Conservation (phyloP, 257 asterid genomes). For the Leonotis leonurus region DNA sequence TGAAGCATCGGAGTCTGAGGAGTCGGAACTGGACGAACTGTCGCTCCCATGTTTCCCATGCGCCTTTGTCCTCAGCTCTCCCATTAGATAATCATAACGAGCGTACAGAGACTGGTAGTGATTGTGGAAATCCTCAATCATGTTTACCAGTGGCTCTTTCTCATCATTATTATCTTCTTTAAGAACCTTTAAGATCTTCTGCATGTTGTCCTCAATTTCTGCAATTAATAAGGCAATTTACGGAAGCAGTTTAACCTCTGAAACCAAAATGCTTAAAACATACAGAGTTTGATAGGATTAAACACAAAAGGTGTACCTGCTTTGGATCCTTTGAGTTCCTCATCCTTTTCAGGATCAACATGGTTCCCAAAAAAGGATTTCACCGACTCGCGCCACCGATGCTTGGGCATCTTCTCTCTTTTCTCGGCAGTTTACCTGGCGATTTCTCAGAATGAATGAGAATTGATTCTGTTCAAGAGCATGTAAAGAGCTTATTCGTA, state of each 20-base stretch:
- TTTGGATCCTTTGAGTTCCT: conserved; percentile 62
- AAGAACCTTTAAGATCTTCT: conserved; percentile 52
- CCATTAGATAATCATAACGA: conserved; percentile 74
- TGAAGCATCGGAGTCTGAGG: conserved; percentile 64
- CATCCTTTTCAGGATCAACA: conserved; percentile 54
- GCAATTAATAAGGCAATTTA: conserved; percentile 30
- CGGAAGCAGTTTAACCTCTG: no score
- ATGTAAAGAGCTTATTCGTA: no score
- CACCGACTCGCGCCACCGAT: conserved; percentile 35
- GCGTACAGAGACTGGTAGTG: conserved; percentile 61
- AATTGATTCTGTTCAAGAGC: background rate
- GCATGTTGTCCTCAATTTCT: conserved; percentile 69
- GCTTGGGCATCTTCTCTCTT: conserved; percentile 51
- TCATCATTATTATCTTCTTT: conserved; percentile 44
- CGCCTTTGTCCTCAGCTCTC: conserved; percentile 51
- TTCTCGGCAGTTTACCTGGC: conserved; percentile 22
- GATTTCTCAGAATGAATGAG: conserved; percentile 10
- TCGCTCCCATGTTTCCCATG: conserved; percentile 35
- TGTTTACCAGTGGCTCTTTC: conserved; percentile 42
- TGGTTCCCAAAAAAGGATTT: conserved; percentile 45
- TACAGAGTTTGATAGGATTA: background rate
- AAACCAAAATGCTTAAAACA: no score
- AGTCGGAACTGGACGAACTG: conserved; percentile 64
- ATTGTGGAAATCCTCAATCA: conserved; percentile 58
- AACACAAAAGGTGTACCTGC: conserved; percentile 48